Evolutionary conservation across 164 flowering plant species (phyloP).

Genomic region (Liriodendron chinense): DNA sequence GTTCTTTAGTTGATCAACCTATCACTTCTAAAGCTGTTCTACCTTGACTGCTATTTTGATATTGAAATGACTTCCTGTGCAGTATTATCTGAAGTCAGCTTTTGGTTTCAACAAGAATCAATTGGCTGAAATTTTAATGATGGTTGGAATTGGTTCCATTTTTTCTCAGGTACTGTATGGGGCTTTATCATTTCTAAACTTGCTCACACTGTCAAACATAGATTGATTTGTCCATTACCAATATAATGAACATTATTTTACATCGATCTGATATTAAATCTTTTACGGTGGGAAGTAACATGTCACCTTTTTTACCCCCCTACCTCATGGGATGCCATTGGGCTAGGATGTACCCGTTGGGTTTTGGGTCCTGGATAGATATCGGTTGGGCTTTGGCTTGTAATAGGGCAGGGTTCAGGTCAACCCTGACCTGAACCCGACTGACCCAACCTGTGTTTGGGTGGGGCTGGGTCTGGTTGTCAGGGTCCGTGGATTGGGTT

Average conservation of each 20-base stretch:
- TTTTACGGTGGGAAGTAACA: too few relatives aligned
- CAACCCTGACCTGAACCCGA: too few relatives aligned
- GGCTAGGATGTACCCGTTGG: too few relatives aligned
- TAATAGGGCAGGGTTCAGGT: too few relatives aligned
- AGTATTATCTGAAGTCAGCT: slow-evolving; percentile 85
- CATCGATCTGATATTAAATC: background rate
- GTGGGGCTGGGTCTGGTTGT: too few relatives aligned
- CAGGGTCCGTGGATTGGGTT: too few relatives aligned
- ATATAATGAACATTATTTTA: background rate
- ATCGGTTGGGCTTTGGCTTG: too few relatives aligned
- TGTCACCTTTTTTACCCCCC: too few relatives aligned
- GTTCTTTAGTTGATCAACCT: background rate
- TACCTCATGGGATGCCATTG: too few relatives aligned
- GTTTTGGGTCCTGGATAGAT: too few relatives aligned
- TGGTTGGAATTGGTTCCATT: slow-evolving; percentile 87
- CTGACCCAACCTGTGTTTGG: too few relatives aligned
- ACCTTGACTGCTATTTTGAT: background rate
- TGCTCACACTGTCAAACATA: background rate
- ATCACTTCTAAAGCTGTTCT: background rate
- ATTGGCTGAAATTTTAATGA: slow-evolving; percentile 69
- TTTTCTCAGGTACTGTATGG: slow-evolving; percentile 65
- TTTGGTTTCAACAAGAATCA: slow-evolving; percentile 84
- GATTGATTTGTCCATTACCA: background rate
- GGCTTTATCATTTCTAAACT: background rate
- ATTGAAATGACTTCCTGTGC: slow-evolving; percentile 22